phyloP scores from a whole-genome alignment of 345 rosid genomes.

The Gossypioides kirkii region DNA sequence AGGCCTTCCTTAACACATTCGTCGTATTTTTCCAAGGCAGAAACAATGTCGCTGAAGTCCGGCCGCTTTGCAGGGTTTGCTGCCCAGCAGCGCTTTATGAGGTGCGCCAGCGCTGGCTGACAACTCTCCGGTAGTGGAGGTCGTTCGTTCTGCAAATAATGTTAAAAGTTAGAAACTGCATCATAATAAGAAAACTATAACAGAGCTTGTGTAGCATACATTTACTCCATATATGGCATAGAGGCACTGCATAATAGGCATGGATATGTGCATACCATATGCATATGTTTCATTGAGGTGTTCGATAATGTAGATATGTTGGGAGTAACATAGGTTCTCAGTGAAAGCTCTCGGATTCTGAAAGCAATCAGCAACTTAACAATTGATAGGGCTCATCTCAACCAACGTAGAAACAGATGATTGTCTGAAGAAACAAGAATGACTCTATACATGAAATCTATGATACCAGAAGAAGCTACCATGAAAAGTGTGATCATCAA shows the following conservation, averaged over 20 bases:
- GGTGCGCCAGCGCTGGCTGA: constrained; percentile 79
- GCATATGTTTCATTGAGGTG: not conserved
- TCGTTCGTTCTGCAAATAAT: constrained; percentile 61
- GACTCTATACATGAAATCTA: not conserved
- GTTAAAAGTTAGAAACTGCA: not conserved
- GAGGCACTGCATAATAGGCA: too few species aligned
- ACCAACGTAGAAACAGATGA: not conserved
- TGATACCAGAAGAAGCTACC: not conserved
- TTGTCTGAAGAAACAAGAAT: not conserved
- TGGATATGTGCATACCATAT: too few species aligned
- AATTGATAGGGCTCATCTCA: not conserved
- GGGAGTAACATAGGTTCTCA: not conserved
- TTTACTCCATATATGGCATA: too few species aligned
- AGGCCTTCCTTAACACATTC: constrained; percentile 86
- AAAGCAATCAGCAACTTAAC: not conserved
- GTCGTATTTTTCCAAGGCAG: constrained; percentile 73
- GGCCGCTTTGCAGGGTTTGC: constrained; percentile 87
- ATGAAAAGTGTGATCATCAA: not conserved
- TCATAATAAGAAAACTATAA: not conserved
- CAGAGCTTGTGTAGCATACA: not conserved
- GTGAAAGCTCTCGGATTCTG: not conserved
- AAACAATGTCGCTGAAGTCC: constrained; percentile 78
- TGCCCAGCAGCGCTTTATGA: constrained; percentile 91
- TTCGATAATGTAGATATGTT: not conserved
- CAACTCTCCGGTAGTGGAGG: constrained; percentile 93